A percentile compares a stretch with the other conserved stretches of the same genome.
phyloP scores from a whole-genome alignment of 139 green algal genomes.

The Yamagishiella unicocca region DNA sequence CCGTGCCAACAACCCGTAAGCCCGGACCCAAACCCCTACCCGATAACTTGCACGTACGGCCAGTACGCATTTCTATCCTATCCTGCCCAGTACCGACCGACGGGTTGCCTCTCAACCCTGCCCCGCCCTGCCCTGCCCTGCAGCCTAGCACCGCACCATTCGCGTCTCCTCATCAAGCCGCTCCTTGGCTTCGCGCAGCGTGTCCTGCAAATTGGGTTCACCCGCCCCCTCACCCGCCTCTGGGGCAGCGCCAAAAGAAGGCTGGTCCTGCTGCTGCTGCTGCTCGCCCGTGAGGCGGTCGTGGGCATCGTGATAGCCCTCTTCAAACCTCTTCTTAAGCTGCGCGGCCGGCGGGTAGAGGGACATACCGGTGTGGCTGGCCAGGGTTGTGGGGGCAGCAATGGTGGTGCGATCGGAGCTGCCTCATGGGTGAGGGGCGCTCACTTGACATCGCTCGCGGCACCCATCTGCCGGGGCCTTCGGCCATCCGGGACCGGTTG shows the following conservation, averaged over 20 bases:
- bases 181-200: conserved; percentile 3
- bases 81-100: too few species aligned
- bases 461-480: not conserved
- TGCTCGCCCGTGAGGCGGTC: not conserved
- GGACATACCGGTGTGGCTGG: not conserved
- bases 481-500: too few species aligned
- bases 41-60: too few species aligned
- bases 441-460: not conserved
- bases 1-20: too few species aligned
- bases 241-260: not conserved
- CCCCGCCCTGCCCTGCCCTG: not conserved
- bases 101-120: too few species aligned
- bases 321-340: conserved; percentile 2
- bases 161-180: conserved; percentile 1
- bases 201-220: not conserved
- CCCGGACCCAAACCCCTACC: too few species aligned
- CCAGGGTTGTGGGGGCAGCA: not conserved
- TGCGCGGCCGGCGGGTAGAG: not conserved
- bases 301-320: not conserved
- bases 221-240: too few species aligned
- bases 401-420: not conserved
- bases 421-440: not conserved
- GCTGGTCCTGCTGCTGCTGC: not conserved
- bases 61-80: too few species aligned
- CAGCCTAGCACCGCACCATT: not conserved